Percentiles rank a stretch among this genome's conserved stretches.
Evolutionary conservation across 441 rosid species (phyloP).

Genomic region (Erodium texanum): DNA sequence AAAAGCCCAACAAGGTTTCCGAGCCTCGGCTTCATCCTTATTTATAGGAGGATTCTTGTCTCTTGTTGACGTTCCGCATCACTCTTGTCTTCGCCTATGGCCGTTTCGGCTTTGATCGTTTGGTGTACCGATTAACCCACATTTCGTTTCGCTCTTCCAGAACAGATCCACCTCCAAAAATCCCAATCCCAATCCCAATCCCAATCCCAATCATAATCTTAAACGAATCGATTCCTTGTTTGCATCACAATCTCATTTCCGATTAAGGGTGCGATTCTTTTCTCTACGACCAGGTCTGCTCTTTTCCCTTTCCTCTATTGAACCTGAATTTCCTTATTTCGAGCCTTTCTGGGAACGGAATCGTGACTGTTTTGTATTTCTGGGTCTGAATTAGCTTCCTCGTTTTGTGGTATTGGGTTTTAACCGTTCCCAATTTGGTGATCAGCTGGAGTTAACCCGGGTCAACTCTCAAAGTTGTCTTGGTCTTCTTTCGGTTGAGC

Average conservation of each 20-base stretch:
- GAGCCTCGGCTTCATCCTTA: neutral
- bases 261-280: neutral
- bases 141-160: neutral
- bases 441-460: slow-evolving; percentile 2
- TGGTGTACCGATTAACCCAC: neutral
- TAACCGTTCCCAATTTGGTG: neutral
- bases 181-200: neutral
- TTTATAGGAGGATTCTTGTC: too few species aligned
- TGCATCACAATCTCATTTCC: neutral
- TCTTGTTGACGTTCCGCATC: neutral
- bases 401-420: neutral
- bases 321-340: neutral
- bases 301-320: neutral
- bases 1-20: neutral
- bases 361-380: neutral
- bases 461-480: neutral
- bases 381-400: neutral
- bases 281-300: neutral
- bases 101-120: neutral
- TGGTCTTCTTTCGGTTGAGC: neutral
- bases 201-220: neutral
- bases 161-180: neutral
- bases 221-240: neutral
- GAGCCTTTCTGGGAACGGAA: neutral
- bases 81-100: neutral